Evolutionary conservation across 2,329 filamentous ascomycete genomes (phyloP), one percentile per base, ranked within the genome.

Genomic region (Byssochlamys sp.): DNA sequence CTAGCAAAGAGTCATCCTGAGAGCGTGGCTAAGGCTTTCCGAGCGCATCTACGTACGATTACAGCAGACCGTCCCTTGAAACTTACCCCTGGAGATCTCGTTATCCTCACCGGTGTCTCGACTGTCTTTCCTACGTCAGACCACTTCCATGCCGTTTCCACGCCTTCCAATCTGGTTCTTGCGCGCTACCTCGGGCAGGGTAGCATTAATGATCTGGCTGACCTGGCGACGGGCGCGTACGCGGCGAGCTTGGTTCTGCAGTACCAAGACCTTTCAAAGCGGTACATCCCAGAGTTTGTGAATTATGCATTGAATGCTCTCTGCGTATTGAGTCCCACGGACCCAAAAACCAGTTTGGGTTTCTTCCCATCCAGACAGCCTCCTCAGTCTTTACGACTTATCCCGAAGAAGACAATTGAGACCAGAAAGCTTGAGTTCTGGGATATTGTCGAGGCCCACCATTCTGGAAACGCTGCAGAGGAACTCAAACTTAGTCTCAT

Each of bases 61-160:
- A 76, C 82, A 48, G 71, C 79, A 11, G 73, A 80, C 1, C 79
- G 77, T 28, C 72, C 77, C 0, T 66, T 84, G 79, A 65, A 81
- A 71, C 67, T 81, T 70, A 64, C 71, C 11, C 70, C 80, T n/a
- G 89, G 90, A 19, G 91, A 99, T 66, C 75, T 99, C 24, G 75
- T 91, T 25, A 76, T 95, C n/a, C 77, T 99, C 35, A 91, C 90
- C 0, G 91, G 90, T 0, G 84, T 96, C 59, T 85, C 87, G 48
- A 85, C 85, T 1, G 88, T 95, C 55, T 99, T 95, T 67, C 91
- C 94, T 3, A 96, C 94, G 0, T 96, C 91, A 0, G 94, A 99
- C 73, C 91, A 97, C 74, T 99, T 97, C 73, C 94, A 99, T 67
- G 88, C 94, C 65, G 90, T 97, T 35, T 88, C 90, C 48, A 99